Evolutionary conservation across 2,329 filamentous ascomycete genomes (phyloP), one percentile per base, ranked within the genome.

Genomic region (Knufia fluminis): DNA sequence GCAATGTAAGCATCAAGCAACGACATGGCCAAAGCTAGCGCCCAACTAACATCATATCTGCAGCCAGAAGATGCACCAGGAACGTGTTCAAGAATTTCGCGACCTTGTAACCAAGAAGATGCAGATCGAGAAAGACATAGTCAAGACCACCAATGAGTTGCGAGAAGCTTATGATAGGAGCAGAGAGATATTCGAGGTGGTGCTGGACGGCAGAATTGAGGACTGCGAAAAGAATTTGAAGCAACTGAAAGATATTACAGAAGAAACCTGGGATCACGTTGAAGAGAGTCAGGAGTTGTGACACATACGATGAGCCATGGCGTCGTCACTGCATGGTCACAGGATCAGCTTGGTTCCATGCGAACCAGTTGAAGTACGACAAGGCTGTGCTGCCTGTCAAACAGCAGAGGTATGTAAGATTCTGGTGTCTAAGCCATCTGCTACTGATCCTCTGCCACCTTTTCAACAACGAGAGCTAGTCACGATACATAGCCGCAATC

Each of bases 41-140:
- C 40, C 10, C n/a, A 14, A n/a, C n/a, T 26, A 7, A 28, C n/a
- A 28, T 14, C 3, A 26, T 14, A 16, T 24, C n/a, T 14, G 16
- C 33, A 14, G 16, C n/a, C 7, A 36, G n/a, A 36, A 20, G 4
- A 32, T 14, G 10, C 42, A 45, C 9, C 24, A 32, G 33, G 42
- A 45, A 19, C 42, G 23, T 4, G 16, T 45, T 16, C 7, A 45
- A 23, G 26, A 33, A 35, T 16, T 33, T 3, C 42, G 16, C 4
- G 26, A 12, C 14, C 42, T 45, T 17, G 20, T 45, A 8, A 14
- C 2, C 3, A 45, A 33, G 31, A 32, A 35, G 26, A 20, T 23
- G 17, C 24, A 23, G 19, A 33, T 45, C 20, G 42, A 45, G 16
- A 45, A 33, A 9, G 26, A 45, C 26, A 45, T 43, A 4, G 40